Evolutionary conservation across 2,329 filamentous ascomycete genomes (phyloP).

Genomic region (Aspergillus sp.): DNA sequence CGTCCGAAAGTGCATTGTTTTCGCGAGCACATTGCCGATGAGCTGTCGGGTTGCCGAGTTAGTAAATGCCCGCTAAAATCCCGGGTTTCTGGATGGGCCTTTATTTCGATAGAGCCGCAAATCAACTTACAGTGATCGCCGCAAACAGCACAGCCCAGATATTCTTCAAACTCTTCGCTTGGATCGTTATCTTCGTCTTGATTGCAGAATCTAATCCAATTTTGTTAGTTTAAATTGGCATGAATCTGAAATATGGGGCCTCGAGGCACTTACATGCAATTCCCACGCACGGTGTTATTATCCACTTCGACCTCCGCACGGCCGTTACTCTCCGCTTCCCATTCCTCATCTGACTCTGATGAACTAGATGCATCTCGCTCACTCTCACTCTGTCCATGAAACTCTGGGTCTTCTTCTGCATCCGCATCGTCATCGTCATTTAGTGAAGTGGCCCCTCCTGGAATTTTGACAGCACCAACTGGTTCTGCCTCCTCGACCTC

Average conservation of each 20-base stretch:
- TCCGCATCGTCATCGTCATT: slow-evolving; percentile 41
- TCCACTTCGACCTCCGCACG: slow-evolving; percentile 27
- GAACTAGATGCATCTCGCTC: slow-evolving; percentile 42
- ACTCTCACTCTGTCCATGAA: slow-evolving; percentile 40
- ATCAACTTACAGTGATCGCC: slow-evolving; percentile 73
- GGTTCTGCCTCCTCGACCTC: slow-evolving; percentile 47
- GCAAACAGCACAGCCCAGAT: slow-evolving; percentile 74
- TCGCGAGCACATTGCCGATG: slow-evolving; percentile 87
- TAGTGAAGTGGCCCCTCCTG: slow-evolving; percentile 27
- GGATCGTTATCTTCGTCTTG: slow-evolving; percentile 81
- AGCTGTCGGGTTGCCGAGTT: slow-evolving; percentile 61
- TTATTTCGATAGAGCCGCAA: slow-evolving; percentile 23
- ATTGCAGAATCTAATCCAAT: slow-evolving; percentile 69
- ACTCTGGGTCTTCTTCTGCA: slow-evolving; percentile 44
- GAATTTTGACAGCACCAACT: slow-evolving; percentile 39
- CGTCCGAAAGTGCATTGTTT: slow-evolving; percentile 60
- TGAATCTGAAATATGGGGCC: neutral
- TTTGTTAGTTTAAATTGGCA: slow-evolving; percentile 26
- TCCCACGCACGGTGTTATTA: slow-evolving; percentile 6
- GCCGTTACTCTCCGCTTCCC: slow-evolving; percentile 50
- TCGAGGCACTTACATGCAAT: slow-evolving; percentile 9
- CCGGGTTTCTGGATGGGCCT: slow-evolving; percentile 30
- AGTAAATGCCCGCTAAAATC: slow-evolving; percentile 24
- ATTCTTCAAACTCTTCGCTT: slow-evolving; percentile 76
- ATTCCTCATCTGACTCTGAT: slow-evolving; percentile 55